Base-by-base conservation (phyloP, 768 basidiomycete genomes). In the Tylopilus sp. region DNA sequence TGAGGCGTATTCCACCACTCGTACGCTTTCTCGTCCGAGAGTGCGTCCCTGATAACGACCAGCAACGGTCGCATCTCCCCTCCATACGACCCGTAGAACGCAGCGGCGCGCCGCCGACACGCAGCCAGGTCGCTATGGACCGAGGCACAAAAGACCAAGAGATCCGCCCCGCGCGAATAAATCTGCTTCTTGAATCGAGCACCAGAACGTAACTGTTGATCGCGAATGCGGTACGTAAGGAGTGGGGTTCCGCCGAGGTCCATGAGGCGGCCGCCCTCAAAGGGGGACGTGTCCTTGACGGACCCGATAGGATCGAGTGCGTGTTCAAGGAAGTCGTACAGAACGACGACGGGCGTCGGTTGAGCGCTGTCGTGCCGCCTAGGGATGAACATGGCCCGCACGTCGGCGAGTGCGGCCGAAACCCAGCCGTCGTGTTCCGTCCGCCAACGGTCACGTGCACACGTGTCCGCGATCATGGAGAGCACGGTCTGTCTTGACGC, bases 21-120 rank as follows among this genome's bases (percentile, higher is more conserved):
- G 24, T 29, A 4, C 14, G 67, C 66, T 10, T 19, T 19, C 26
- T 58, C 52, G 19, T 63, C 59, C 14, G 66, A 62, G 19, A 6
- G 28, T 2, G 62, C 64, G 19, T 55, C 67, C 50, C 34, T 52
- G 34, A 64, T 64, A 41, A 67, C 48, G 42, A 67, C 56, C 45
- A 69, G 13, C 36, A 67, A 11, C 4, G 66, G 66, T 6, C 67
- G 64, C 24, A 50, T 66, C 14, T 67, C 59, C 38, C 66, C 66
- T 6, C 64, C 62, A 13, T 62, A 67, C 8, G 66, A 62, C 11
- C 26, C 28, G 17, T 55, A 62, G 26, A 67, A 67, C 16, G 52
- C 36, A 2, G 48, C 52, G 0, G 60, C 61, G 19, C 52, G 46
- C 51, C 16, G 55, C 10, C 62, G 67, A 14, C 48, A 44, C 5